Conservation (phyloP, 345 rosid species). For the Citrus reticulata region DNA sequence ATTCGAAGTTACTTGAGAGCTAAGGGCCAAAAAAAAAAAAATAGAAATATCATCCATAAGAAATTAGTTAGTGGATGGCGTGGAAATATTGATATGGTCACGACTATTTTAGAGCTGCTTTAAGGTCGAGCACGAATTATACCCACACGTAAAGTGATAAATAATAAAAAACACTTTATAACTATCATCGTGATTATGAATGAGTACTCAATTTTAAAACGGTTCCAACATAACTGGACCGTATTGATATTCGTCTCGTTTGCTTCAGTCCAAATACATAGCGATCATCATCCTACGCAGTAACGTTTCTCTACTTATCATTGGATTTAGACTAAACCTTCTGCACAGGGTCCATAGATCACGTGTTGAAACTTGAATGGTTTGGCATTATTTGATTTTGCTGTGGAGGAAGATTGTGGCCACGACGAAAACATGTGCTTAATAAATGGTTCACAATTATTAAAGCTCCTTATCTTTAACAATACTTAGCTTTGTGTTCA, state of each 20-base stretch:
- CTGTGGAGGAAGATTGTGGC: not conserved
- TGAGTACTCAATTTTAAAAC: too few species aligned
- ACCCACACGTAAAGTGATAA: too few species aligned
- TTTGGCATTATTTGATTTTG: not conserved
- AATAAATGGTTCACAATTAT: not conserved
- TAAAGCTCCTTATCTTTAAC: not conserved
- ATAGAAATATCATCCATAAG: too few species aligned
- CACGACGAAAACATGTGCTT: not conserved
- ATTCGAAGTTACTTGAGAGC: too few species aligned
- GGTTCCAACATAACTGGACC: too few species aligned
- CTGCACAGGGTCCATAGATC: not conserved
- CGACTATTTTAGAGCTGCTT: rapidly evolving
- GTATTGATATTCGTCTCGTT: not conserved
- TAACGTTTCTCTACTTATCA: not conserved
- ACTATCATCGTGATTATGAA: too few species aligned
- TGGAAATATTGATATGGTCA: too few species aligned
- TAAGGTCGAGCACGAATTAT: rapidly evolving
- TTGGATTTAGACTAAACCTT: not conserved
- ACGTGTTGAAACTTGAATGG: not conserved
- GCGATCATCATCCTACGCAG: not conserved
- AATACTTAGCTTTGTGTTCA: not conserved
- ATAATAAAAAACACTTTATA: too few species aligned
- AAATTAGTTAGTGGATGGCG: not conserved
- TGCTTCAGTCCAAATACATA: not conserved
- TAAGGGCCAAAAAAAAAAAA: too few species aligned